Evolutionary conservation across 352 stramenopile species (phyloP).

Genomic region (Pythium dissimile): DNA sequence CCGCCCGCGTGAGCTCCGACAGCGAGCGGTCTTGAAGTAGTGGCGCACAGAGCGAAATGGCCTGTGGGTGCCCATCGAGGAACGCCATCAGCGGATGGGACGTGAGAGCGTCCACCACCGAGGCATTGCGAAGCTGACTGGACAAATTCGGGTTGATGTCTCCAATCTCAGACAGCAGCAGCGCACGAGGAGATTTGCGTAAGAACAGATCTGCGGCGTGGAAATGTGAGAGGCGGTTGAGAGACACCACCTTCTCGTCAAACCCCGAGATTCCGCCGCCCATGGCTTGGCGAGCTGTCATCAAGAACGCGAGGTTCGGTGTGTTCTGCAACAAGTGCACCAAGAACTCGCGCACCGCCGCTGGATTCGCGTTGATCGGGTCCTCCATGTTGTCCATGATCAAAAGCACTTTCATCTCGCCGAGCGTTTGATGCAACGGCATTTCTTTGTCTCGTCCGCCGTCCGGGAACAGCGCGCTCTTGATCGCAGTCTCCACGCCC

Average conservation of each 20-base stretch:
- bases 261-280: slow-evolving; percentile 63
- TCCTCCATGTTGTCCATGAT: slow-evolving; percentile 86
- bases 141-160: slow-evolving; percentile 36
- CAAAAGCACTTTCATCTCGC: slow-evolving; percentile 56
- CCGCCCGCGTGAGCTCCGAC: slow-evolving; percentile 64
- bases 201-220: slow-evolving; percentile 75
- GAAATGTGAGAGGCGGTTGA: slow-evolving; percentile 68
- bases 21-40: slow-evolving; percentile 73
- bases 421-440: slow-evolving; percentile 49
- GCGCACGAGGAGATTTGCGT: slow-evolving; percentile 63
- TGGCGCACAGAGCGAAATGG: slow-evolving; percentile 73
- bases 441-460: slow-evolving; percentile 61
- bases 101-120: slow-evolving; percentile 56
- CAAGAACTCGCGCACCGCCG: slow-evolving; percentile 54
- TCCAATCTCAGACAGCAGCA: slow-evolving; percentile 66
- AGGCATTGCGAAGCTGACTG: slow-evolving; percentile 25
- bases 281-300: slow-evolving; percentile 74
- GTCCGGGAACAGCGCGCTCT: slow-evolving; percentile 59
- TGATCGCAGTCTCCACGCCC: slow-evolving; percentile 71
- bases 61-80: slow-evolving; percentile 75
- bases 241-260: slow-evolving; percentile 77
- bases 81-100: slow-evolving; percentile 77
- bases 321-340: slow-evolving; percentile 64
- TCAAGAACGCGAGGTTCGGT: slow-evolving; percentile 54
- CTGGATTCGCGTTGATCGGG: slow-evolving; percentile 62